Percentiles rank a stretch among this genome's conserved stretches.
phyloP scores from a whole-genome alignment of 2,329 filamentous ascomycete genomes.

The Penicillium palitans region DNA sequence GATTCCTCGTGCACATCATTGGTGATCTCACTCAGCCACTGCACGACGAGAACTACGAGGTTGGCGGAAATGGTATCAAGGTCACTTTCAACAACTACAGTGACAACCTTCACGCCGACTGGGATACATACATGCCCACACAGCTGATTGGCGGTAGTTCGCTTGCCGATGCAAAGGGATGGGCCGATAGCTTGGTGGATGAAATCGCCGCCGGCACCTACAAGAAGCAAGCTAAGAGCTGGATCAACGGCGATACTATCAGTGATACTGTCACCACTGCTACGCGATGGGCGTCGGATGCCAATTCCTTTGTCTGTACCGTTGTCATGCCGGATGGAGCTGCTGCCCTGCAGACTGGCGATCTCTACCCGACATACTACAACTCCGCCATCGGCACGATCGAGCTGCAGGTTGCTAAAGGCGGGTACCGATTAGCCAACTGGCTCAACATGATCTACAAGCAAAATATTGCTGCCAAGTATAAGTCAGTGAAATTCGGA shows the following conservation, averaged over 20 bases:
- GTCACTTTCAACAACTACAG: constrained; percentile 60
- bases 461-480: constrained; percentile 17
- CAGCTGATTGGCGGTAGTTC: constrained; percentile 58
- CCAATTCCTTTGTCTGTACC: constrained; percentile 65
- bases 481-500: constrained; percentile 4
- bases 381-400: constrained; percentile 52
- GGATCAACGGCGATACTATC: constrained; percentile 60
- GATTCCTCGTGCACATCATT: constrained; percentile 55
- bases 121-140: constrained; percentile 70
- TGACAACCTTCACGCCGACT: constrained; percentile 70
- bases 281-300: constrained; percentile 65
- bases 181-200: constrained; percentile 23
- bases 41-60: constrained; percentile 59
- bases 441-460: constrained; percentile 39
- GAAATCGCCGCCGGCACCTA: constrained; percentile 44
- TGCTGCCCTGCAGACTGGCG: constrained; percentile 57
- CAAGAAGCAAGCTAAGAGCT: constrained; percentile 50
- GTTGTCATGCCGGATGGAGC: constrained; percentile 64
- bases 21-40: constrained; percentile 76
- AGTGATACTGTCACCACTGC: constrained; percentile 57
- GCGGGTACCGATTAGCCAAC: constrained; percentile 66
- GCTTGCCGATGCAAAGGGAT: constrained; percentile 33
- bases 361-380: constrained; percentile 64
- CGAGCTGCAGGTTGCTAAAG: constrained; percentile 66
- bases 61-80: constrained; percentile 68